Evolutionary conservation across 2,329 filamentous ascomycete species (phyloP), one percentile per base, ranked within the genome.

Genomic region (Clarireedia homoeocarpa): DNA sequence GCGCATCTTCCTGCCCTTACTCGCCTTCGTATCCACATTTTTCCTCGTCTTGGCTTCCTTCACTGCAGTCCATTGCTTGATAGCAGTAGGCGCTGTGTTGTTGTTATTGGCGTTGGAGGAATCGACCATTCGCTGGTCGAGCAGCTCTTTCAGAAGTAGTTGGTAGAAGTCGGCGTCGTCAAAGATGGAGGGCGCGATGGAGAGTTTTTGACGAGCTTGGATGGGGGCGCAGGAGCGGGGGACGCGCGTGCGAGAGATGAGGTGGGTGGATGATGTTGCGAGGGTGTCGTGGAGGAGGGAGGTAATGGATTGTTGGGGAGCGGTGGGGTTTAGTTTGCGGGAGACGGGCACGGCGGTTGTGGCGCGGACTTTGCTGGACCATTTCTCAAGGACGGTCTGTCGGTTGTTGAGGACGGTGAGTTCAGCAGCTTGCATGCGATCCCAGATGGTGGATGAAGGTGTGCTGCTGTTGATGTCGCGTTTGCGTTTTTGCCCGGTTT

Each of bases 141-240:
- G 87, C 1, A 99, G 83, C 67, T 96, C 90, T 70, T 96, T 95
- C 27, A 99, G 82, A 2, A 99, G 80, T 14, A 94, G 76, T 70
- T 95, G 90, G 73, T 99, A 99, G 71, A 97, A 96, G 69, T 95
- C 85, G 10, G 89, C 89, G 65, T 99, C 94, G 69, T 97, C 92
- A 74, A 94, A 99, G 63, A 96, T 84, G 20, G 76, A 73, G 1
- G 71, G 69, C 65, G 85, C 83, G 62, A 85, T 79, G 9, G 74
- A 71, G 24, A 83, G 66, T 66, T 81, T 80, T 61, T 73, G 74
- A 30, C 77, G 77, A 0, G 79, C 78, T 64, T 92, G 88, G 0
- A 82, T 73, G 0, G 88, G 88, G 0, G 88, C 88, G 65, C 88
- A 91, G 1, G 88, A 91, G 20, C 89, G 83, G 12, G 88, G 85